A percentile compares a stretch with the other conserved stretches of the same genome.
Evolutionary conservation across 257 asterid genomes (phyloP).

Genomic region (Jasminum sambac): DNA sequence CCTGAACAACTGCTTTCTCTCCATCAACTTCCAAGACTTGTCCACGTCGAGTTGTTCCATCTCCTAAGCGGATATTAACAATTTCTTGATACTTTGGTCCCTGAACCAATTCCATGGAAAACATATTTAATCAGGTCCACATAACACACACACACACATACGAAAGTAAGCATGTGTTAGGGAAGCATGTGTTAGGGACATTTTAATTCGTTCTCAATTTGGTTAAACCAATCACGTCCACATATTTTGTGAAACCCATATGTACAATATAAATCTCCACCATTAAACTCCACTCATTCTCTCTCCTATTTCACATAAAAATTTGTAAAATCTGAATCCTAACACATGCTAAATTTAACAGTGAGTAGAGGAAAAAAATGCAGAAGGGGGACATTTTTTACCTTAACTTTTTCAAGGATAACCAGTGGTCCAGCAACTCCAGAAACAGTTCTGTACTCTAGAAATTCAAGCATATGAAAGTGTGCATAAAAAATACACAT

Average conservation of each 20-base stretch:
- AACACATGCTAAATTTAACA: constrained; percentile 14
- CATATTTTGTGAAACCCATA: no score
- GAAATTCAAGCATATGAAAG: constrained; percentile 12
- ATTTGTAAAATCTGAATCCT: no score
- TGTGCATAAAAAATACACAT: neutral
- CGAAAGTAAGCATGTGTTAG: no score
- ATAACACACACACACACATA: neutral
- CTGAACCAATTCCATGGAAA: constrained; percentile 44
- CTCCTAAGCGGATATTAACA: constrained; percentile 95
- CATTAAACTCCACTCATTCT: no score
- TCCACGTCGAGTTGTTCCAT: constrained; percentile 96
- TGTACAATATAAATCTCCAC: no score
- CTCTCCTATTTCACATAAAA: no score
- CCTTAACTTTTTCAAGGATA: constrained; percentile 99
- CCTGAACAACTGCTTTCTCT: constrained; percentile 99
- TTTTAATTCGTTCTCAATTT: no score
- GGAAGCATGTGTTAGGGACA: no score
- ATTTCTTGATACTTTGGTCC: constrained; percentile 98
- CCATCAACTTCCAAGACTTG: constrained; percentile 98
- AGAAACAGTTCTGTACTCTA: constrained; percentile 98
- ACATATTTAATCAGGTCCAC: constrained; percentile 16
- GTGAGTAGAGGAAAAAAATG: constrained; percentile 13
- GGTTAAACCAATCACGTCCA: no score
- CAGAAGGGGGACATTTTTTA: constrained; percentile 24
- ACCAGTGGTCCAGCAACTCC: constrained; percentile 99